Conservation (phyloP, 768 basidiomycete genomes). For the Suillus bovinus region DNA sequence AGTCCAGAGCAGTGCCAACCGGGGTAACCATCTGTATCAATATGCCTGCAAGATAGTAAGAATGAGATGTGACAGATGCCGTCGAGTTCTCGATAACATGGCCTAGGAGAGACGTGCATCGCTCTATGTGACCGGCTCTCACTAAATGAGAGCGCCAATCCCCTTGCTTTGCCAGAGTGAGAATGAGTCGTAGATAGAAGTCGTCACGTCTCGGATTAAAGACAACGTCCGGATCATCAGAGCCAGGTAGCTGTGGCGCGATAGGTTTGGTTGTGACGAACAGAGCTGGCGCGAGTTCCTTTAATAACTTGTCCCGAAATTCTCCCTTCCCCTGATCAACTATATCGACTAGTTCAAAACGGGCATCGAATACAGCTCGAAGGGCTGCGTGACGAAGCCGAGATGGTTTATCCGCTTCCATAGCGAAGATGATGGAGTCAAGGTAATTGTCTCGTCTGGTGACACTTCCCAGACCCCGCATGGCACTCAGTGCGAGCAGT, state of each 20-base stretch:
- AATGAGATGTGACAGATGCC: background rate
- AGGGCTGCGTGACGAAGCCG: slow-evolving; percentile 8
- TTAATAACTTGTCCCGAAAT: background rate
- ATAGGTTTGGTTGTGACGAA: background rate
- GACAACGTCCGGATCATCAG: background rate
- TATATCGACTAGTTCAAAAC: background rate
- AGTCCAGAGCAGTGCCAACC: too few relatives aligned
- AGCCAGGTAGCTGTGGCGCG: background rate
- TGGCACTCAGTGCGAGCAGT: slow-evolving; percentile 10
- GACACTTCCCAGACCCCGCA: background rate
- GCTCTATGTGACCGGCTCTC: background rate
- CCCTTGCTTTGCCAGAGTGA: background rate
- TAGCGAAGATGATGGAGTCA: slow-evolving; percentile 4
- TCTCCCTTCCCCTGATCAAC: background rate
- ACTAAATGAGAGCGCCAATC: background rate
- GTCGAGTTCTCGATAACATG: background rate
- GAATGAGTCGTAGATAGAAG: background rate
- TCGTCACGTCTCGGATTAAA: background rate
- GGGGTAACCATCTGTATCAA: background rate
- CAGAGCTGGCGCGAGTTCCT: background rate
- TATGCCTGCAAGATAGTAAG: background rate
- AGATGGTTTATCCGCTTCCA: slow-evolving; percentile 3
- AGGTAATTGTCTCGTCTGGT: slow-evolving; percentile 1
- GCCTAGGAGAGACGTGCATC: background rate
- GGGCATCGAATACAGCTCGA: slow-evolving; percentile 7